phyloP scores from a whole-genome alignment of 192 early-diverging fungal species.

The Coemansia biformis region DNA sequence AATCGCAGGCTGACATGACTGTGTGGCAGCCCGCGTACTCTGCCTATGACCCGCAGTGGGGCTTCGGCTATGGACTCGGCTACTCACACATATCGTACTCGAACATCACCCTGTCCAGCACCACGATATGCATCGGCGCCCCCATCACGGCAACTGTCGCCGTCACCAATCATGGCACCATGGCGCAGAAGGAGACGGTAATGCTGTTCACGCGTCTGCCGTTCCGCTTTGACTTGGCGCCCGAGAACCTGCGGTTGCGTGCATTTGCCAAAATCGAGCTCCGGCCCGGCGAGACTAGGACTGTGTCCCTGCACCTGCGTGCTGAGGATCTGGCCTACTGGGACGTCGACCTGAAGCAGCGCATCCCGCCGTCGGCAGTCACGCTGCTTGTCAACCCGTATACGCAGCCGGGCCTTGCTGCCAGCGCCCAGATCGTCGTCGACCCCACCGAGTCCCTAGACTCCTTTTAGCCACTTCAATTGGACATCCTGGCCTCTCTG shows the following conservation, averaged over 20 bases:
- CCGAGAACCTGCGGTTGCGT: slow-evolving; percentile 50
- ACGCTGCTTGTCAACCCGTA: slow-evolving; percentile 22
- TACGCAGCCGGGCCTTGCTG: slow-evolving; percentile 4
- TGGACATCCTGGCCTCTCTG: too few species aligned
- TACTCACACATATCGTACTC: slow-evolving; percentile 53
- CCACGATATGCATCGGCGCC: slow-evolving; percentile 1
- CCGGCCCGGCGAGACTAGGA: slow-evolving; percentile 35
- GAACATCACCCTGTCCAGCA: slow-evolving; percentile 28
- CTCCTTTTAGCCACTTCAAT: too few species aligned
- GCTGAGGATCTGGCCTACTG: slow-evolving; percentile 29
- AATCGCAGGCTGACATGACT: slow-evolving; percentile 28
- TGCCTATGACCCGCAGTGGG: slow-evolving; percentile 50
- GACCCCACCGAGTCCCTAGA: too few species aligned
- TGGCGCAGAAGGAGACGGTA: slow-evolving; percentile 50
- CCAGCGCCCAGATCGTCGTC: slow-evolving; percentile 7
- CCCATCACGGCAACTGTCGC: slow-evolving; percentile 33
- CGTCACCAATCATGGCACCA: slow-evolving; percentile 1
- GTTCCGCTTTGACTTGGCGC: slow-evolving; percentile 50
- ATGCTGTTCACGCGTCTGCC: slow-evolving; percentile 46
- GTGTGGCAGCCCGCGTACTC: slow-evolving; percentile 47
- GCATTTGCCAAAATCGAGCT: slow-evolving; percentile 49
- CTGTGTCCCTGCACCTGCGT: slow-evolving; percentile 34
- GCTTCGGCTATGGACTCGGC: slow-evolving; percentile 56
- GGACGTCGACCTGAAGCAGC: slow-evolving; percentile 11
- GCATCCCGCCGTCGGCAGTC: slow-evolving; percentile 18